Base-by-base conservation (phyloP, 2,329 filamentous ascomycete genomes). In the Nigrospora sphaerica region DNA sequence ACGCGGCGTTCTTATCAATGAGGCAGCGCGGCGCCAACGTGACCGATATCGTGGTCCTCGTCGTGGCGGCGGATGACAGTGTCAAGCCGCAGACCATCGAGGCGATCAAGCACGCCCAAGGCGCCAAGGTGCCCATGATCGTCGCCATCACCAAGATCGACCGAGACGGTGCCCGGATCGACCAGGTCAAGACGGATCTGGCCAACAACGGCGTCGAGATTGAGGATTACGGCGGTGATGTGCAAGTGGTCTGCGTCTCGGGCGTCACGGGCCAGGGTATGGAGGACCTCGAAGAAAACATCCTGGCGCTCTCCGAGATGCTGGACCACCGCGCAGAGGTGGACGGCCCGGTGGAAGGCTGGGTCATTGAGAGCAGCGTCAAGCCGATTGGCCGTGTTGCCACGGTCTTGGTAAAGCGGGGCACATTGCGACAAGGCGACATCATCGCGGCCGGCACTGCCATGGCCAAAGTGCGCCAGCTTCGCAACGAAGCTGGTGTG, bases 71-170 rank as follows among this genome's bases (percentile, higher is more conserved):
- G 10, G 93, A 98, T 62, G 95, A 98, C 62, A 93, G 90, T 61
- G 92, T 98, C 56, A 98, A 93, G 73, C 93, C 93, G 3, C 93
- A 98, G 62, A 98, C 95, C 0, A 73, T 97, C 2, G 93, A 98
- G 70, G 93, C 93, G 6, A 83, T 98, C 62, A 96, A 95, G 65
- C 93, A 98, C 62, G 92, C 93, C 9, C 86, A 85, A 47, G 76
- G 80, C 31, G 88, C 93, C 43, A 85, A 86, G 50, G 93, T 97
- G 1, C 92, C 93, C 6, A 92, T 98, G 42, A 95, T 98, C 48
- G 93, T 98, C 43, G 95, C 95, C 14, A 92, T 97, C 68, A 98
- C 93, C 73, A 98, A 98, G 68, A 80, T 95, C 44, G 93, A 98
- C 69, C 95, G 93, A 67, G 81, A 86, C 49, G 85, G 88, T 49